Percentiles rank a stretch among this genome's conserved stretches.
Conservation (phyloP, 371 early-diverging fungal species). For the Circinella minor region DNA sequence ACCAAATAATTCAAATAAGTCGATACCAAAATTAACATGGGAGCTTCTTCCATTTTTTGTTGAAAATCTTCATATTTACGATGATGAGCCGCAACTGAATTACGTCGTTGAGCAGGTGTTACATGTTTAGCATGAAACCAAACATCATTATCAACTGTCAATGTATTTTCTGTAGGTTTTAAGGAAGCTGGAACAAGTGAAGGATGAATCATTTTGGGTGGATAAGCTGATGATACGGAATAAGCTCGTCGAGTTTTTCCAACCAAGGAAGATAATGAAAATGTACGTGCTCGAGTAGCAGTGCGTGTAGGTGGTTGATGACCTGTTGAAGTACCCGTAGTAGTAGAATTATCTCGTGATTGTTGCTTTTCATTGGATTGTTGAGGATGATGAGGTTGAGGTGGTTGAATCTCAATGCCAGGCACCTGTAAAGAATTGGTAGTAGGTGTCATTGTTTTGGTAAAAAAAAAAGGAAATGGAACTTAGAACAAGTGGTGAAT, state of each 20-base stretch:
- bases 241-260: slow-evolving; percentile 53
- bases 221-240: slow-evolving; percentile 53
- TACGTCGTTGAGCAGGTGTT: slow-evolving; percentile 52
- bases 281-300: slow-evolving; percentile 36
- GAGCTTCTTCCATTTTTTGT: slow-evolving; percentile 44
- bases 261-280: slow-evolving; percentile 44
- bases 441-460: background rate
- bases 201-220: slow-evolving; percentile 35
- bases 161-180: slow-evolving; percentile 2
- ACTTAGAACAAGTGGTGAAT: background rate
- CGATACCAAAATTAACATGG: slow-evolving; percentile 81
- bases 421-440: slow-evolving; percentile 19
- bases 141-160: slow-evolving; percentile 20
- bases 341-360: background rate
- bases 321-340: background rate
- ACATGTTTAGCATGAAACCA: slow-evolving; percentile 24
- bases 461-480: background rate
- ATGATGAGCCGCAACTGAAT: slow-evolving; percentile 52
- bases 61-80: slow-evolving; percentile 34
- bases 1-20: slow-evolving; percentile 97
- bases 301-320: slow-evolving; percentile 7
- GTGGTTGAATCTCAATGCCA: slow-evolving; percentile 20
- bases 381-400: background rate
- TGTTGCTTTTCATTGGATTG: too few relatives aligned
- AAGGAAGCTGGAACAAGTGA: slow-evolving; percentile 24